phyloP scores from a whole-genome alignment of 305 asterid genomes.

The Fraxinus baroniana region DNA sequence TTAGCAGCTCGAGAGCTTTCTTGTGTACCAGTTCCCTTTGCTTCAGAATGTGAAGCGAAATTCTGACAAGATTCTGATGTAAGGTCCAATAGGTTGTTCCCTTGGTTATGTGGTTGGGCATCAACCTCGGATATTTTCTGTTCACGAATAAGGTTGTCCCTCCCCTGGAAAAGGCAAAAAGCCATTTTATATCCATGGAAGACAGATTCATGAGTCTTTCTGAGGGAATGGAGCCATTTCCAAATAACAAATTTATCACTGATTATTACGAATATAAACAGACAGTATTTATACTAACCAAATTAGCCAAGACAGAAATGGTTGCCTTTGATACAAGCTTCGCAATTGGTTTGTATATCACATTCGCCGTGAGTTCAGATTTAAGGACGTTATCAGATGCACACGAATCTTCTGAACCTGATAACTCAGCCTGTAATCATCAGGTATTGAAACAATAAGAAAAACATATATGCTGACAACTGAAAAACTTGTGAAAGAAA shows the following conservation, averaged over 20 bases:
- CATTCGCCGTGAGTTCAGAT: conserved; percentile 33
- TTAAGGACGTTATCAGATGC: conserved; percentile 34
- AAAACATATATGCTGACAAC: not conserved
- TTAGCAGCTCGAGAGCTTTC: conserved; percentile 39
- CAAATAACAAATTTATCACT: not conserved
- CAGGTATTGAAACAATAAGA: conserved; percentile 10
- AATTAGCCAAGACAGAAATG: conserved; percentile 60
- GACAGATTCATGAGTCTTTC: not conserved
- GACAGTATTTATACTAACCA: conserved; percentile 45
- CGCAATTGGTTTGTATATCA: conserved; percentile 70
- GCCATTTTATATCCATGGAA: not conserved
- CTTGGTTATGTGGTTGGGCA: conserved; percentile 25
- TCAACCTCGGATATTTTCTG: conserved; percentile 33
- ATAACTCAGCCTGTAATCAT: conserved; percentile 41
- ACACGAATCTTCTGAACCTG: conserved; percentile 30
- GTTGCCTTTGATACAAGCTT: conserved; percentile 62
- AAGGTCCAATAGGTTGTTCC: conserved; percentile 21
- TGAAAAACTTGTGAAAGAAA: not conserved
- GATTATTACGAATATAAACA: not conserved
- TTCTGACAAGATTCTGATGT: conserved; percentile 24
- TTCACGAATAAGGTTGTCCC: conserved; percentile 20
- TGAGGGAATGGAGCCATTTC: not conserved
- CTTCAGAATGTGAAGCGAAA: conserved; percentile 20
- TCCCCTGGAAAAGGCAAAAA: conserved; percentile 37
- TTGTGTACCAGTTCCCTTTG: conserved; percentile 13